A percentile compares a stretch with the other conserved stretches of the same genome.
These are phyloP conservation scores for Saccharomycopsis sp. DNA, from an alignment of 805 yeast genomes.

Conservation along the genomic window DNA sequence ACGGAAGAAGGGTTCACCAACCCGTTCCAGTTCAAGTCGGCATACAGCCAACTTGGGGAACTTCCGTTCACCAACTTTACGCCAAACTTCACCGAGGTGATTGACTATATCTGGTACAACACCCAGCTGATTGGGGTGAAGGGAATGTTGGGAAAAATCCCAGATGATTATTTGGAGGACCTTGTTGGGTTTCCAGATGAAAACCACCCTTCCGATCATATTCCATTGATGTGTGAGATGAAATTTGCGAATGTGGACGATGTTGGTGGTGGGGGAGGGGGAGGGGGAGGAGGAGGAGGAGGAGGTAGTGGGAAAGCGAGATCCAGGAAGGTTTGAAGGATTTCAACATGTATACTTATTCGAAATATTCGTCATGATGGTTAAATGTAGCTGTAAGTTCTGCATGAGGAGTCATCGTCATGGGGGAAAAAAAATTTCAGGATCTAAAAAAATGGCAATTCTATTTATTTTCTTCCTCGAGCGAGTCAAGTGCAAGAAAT, in stretches of 20 bases:
- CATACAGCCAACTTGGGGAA: constrained; percentile 79
- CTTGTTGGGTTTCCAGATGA: constrained; percentile 91
- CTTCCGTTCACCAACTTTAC: constrained; percentile 91
- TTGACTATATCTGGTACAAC: constrained; percentile 94
- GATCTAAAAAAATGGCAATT: no score
- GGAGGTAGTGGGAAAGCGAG: no score
- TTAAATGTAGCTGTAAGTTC: no score
- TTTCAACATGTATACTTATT: no score
- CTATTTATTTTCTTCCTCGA: no score
- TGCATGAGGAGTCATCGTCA: no score
- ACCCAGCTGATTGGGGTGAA: constrained; percentile 71
- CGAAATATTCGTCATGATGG: no score
- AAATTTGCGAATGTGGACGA: constrained; percentile 44
- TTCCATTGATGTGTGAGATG: constrained; percentile 75
- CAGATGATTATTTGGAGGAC: constrained; percentile 62
- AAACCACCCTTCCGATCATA: constrained; percentile 89
- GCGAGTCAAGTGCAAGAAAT: no score
- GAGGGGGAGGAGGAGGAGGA: background rate
- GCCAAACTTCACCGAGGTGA: constrained; percentile 85
- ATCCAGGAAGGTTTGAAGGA: no score
- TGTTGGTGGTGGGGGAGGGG: constrained; percentile 5
- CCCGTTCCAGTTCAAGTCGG: constrained; percentile 70
- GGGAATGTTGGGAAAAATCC: constrained; percentile 81
- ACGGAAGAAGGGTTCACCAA: constrained; percentile 86
- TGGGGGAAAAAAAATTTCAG: no score